Evolutionary conservation across 345 rosid species (phyloP).

Genomic region (Arabis hirsuta): DNA sequence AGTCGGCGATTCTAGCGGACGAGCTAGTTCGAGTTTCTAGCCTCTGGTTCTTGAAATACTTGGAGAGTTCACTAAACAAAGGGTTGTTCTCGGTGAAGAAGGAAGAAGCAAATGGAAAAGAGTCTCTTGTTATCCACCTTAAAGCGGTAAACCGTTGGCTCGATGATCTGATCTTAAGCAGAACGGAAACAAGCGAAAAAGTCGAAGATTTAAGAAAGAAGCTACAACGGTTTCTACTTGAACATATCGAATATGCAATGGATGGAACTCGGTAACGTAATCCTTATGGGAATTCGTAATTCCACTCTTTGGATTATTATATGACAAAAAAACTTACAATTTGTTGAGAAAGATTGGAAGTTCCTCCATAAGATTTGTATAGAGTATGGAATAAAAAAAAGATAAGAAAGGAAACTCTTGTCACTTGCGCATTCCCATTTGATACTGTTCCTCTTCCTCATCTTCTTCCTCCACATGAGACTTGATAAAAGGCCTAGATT

Average conservation of each 20-base stretch:
- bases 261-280: conserved; percentile 33
- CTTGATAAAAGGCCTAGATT: conserved; percentile 18
- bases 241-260: conserved; percentile 45
- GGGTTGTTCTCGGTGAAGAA: conserved; percentile 36
- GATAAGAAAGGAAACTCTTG: background rate
- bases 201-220: conserved; percentile 51
- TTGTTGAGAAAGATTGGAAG: background rate
- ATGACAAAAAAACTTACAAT: conserved; percentile 14
- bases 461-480: conserved; percentile 19
- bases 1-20: conserved; percentile 47
- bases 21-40: conserved; percentile 49
- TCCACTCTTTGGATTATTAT: background rate
- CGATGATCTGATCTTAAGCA: conserved; percentile 40
- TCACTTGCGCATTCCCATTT: conserved; percentile 30
- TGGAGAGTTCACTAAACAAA: conserved; percentile 48
- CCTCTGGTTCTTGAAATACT: conserved; percentile 57
- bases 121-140: conserved; percentile 46
- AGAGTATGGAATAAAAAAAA: background rate
- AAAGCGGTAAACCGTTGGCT: conserved; percentile 54
- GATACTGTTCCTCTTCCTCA: conserved; percentile 26
- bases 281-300: background rate
- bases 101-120: conserved; percentile 41
- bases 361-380: background rate
- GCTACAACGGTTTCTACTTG: conserved; percentile 48
- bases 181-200: conserved; percentile 39